Conservation (phyloP, 306 rosid genomes). For the Astragalus glycyphyllos region DNA sequence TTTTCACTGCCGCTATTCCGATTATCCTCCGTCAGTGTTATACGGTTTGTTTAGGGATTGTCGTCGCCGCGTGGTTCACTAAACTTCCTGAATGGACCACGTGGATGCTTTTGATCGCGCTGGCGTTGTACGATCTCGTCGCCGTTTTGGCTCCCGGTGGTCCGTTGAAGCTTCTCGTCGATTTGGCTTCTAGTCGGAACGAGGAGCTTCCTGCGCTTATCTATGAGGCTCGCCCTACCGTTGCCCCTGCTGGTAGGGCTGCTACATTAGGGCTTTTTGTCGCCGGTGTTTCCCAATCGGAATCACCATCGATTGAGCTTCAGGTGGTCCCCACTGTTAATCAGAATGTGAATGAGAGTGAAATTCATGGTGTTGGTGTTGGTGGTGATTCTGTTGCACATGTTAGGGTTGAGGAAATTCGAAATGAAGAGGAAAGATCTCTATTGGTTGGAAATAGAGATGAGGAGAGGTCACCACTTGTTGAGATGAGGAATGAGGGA, state of each 20-base stretch:
- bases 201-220: conserved; percentile 93
- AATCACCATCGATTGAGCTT: conserved; percentile 74
- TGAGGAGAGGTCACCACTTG: conserved; percentile 77
- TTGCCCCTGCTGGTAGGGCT: conserved; percentile 44
- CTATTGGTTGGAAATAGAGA: conserved; percentile 56
- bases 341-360: conserved; percentile 22
- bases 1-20: conserved; percentile 77
- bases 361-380: not conserved
- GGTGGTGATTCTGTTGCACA: conserved; percentile 7
- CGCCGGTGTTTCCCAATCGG: conserved; percentile 67
- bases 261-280: conserved; percentile 60
- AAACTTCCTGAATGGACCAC: conserved; percentile 96
- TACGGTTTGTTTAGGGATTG: conserved; percentile 81
- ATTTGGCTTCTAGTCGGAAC: conserved; percentile 79
- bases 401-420: conserved; percentile 29
- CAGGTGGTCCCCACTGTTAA: conserved; percentile 53
- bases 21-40: conserved; percentile 73
- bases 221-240: conserved; percentile 89
- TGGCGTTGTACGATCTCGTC: conserved; percentile 82
- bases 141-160: conserved; percentile 97
- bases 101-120: conserved; percentile 79
- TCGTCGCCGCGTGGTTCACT: conserved; percentile 93
- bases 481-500: conserved; percentile 55
- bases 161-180: conserved; percentile 86
- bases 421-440: conserved; percentile 57